phyloP scores from a whole-genome alignment of 805 yeast species.

The Phaffomyces thermotolerans region DNA sequence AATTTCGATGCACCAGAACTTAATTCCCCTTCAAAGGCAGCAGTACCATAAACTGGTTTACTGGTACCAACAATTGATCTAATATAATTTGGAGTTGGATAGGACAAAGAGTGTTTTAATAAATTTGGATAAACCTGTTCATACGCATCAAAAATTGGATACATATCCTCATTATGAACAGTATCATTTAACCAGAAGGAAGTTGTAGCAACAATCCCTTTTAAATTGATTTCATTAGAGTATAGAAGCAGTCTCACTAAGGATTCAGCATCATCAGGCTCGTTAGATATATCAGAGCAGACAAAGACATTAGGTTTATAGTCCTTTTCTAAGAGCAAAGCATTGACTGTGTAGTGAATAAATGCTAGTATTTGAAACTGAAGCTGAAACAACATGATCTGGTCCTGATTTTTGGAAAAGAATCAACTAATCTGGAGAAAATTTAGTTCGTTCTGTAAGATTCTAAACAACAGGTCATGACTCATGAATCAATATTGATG shows the following conservation, averaged over 20 bases:
- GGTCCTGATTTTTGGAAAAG: too few species aligned
- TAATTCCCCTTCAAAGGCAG: conserved; percentile 15
- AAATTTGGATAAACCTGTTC: conserved; percentile 21
- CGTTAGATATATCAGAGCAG: conserved; percentile 26
- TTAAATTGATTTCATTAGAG: conserved; percentile 24
- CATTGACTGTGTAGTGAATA: background rate
- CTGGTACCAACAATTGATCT: conserved; percentile 22
- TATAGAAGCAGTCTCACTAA: conserved; percentile 25
- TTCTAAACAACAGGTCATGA: too few species aligned
- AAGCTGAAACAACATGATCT: too few species aligned
- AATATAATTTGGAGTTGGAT: conserved; percentile 23
- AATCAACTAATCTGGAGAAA: too few species aligned
- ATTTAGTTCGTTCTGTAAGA: too few species aligned
- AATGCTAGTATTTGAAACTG: too few species aligned
- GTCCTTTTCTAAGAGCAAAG: conserved; percentile 24
- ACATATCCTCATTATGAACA: conserved; percentile 25
- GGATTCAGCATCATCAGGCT: conserved; percentile 27
- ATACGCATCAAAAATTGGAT: conserved; percentile 27
- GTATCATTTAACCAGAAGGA: conserved; percentile 27
- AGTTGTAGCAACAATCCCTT: conserved; percentile 28
- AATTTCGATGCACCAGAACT: conserved; percentile 22
- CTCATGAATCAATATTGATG: too few species aligned
- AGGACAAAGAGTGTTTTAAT: conserved; percentile 21
- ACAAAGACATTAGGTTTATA: conserved; percentile 24
- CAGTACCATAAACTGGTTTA: conserved; percentile 22